These are phyloP conservation scores for Moelleriella libera DNA, from an alignment of 2,329 filamentous ascomycete genomes.

Conservation along the genomic window DNA sequence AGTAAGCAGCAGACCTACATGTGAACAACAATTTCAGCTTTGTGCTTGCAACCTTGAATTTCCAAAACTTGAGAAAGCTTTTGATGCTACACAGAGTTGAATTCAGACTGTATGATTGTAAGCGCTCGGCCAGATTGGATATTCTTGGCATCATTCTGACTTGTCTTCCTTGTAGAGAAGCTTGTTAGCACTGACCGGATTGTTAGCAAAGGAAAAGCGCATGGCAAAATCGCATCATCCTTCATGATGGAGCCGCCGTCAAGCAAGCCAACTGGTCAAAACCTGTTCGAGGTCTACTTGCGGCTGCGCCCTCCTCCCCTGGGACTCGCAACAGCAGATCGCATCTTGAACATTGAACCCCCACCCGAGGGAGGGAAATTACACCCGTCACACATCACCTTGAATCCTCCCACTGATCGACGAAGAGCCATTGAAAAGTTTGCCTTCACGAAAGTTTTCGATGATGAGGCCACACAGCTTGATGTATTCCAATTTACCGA, in stretches of 20 bases:
- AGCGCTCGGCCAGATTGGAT: no score
- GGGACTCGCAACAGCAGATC: conserved; percentile 33
- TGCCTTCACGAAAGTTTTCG: conserved; percentile 85
- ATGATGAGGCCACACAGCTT: conserved; percentile 70
- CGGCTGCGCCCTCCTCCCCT: conserved; percentile 58
- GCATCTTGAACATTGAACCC: conserved; percentile 67
- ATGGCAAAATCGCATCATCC: no score
- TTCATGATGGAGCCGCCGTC: conserved; percentile 20
- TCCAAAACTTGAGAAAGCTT: no score
- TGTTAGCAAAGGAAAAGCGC: no score
- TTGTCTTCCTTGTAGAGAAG: no score
- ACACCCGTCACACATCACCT: conserved; percentile 53
- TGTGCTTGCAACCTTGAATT: no score
- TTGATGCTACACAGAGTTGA: no score
- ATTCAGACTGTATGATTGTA: no score
- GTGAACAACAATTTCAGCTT: no score
- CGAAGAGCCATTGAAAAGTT: conserved; percentile 87
- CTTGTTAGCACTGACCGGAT: no score
- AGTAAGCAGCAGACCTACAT: no score
- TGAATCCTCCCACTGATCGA: conserved; percentile 72
- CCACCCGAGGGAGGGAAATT: conserved; percentile 20
- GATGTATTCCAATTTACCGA: conserved; percentile 76
- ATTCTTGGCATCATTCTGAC: no score
- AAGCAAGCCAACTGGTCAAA: conserved; percentile 18
- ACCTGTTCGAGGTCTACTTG: conserved; percentile 83